These are phyloP conservation scores for Triticum turgidum DNA, from an alignment of 176 grass and related monocot species.

Conservation along the genomic window DNA sequence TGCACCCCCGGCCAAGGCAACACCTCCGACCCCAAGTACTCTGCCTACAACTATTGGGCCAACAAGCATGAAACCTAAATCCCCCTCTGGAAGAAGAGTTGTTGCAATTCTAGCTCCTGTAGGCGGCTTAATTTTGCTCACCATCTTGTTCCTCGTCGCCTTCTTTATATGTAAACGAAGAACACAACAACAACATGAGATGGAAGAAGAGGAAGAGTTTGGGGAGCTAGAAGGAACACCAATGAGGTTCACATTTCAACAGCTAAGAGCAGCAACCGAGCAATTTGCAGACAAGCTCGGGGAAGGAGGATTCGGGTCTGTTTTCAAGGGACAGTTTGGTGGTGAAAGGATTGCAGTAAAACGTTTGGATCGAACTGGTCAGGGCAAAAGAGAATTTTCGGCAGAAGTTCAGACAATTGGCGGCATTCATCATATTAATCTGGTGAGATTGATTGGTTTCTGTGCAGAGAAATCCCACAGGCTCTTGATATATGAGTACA, in stretches of 20 bases:
- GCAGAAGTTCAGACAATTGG: constrained; percentile 54
- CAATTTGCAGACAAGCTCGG: constrained; percentile 17
- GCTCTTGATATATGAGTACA: neutral
- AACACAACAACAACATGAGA: fast-evolving
- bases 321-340: neutral
- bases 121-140: neutral
- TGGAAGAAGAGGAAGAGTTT: constrained; percentile 3
- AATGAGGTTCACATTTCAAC: constrained; percentile 23
- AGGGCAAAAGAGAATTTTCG: constrained; percentile 41
- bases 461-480: neutral
- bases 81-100: neutral
- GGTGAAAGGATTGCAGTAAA: constrained; percentile 18
- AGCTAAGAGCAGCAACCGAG: neutral
- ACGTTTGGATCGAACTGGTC: constrained; percentile 25
- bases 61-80: too few relatives aligned
- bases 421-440: constrained; percentile 31
- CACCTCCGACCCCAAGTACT: too few relatives aligned
- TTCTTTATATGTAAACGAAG: neutral
- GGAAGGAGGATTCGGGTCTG: constrained; percentile 37
- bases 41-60: too few relatives aligned
- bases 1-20: too few relatives aligned
- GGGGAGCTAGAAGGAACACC: neutral
- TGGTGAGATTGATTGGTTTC: neutral
- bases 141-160: neutral
- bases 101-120: neutral